These are phyloP conservation scores for Hirsutella minnesotensis DNA, from an alignment of 2,329 filamentous ascomycete genomes.

Conservation along the genomic window DNA sequence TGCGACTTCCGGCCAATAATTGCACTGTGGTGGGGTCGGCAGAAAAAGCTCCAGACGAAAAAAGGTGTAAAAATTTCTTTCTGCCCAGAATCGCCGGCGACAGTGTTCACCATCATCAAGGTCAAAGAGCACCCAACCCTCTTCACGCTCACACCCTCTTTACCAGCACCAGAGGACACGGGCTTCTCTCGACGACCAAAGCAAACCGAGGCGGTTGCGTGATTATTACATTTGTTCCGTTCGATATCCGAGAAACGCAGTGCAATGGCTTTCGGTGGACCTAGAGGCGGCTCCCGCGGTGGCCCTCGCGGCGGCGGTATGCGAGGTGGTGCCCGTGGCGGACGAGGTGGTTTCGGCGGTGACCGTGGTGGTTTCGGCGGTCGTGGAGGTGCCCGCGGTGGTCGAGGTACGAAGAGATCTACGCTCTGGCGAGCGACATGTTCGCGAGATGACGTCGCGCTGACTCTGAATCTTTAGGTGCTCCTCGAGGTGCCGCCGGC, in stretches of 20 bases:
- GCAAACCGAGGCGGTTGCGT: background rate
- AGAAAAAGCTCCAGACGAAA: slow-evolving; percentile 10
- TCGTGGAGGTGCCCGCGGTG: slow-evolving; percentile 22
- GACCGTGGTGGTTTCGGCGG: slow-evolving; percentile 26
- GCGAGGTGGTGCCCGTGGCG: slow-evolving; percentile 12
- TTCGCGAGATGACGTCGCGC: background rate
- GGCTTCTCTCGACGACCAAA: background rate
- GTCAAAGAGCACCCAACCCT: background rate
- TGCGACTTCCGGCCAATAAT: slow-evolving; percentile 5
- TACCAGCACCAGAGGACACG: background rate
- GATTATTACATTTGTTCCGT: slow-evolving; percentile 9
- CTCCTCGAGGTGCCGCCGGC: slow-evolving; percentile 16
- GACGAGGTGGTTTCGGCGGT: slow-evolving; percentile 8
- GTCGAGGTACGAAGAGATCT: slow-evolving; percentile 18
- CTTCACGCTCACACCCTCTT: background rate
- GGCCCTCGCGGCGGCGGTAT: slow-evolving; percentile 4
- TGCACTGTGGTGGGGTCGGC: slow-evolving; percentile 5
- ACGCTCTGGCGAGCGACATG: background rate
- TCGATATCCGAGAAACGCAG: background rate
- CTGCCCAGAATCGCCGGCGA: slow-evolving; percentile 7
- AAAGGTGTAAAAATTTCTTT: slow-evolving; percentile 29
- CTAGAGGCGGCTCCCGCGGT: slow-evolving; percentile 6
- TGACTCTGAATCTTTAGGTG: slow-evolving; percentile 12
- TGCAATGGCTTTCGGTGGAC: slow-evolving; percentile 17
- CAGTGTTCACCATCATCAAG: slow-evolving; percentile 1